Percentiles rank a stretch among this genome's conserved stretches.
Conservation (phyloP, 2,329 filamentous ascomycete species). For the Colletotrichum simmondsii region DNA sequence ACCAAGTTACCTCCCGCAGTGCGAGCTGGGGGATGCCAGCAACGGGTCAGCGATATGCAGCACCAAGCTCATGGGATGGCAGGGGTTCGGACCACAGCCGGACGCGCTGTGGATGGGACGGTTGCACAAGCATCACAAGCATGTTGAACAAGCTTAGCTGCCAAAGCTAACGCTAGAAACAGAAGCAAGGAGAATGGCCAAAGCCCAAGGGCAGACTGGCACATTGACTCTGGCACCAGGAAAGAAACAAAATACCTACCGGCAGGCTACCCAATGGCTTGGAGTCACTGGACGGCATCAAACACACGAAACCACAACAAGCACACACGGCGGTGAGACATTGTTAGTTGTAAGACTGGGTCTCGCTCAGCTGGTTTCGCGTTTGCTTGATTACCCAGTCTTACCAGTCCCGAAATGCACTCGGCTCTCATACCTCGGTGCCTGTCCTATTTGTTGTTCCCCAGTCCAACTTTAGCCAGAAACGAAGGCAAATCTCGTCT, state of each 20-base stretch:
- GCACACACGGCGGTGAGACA: conserved; percentile 19
- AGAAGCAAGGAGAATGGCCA: conserved; percentile 28
- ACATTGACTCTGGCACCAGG: neutral
- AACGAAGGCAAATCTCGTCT: conserved; percentile 20
- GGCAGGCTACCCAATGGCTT: no score
- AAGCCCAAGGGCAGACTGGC: neutral
- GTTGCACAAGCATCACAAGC: conserved; percentile 10
- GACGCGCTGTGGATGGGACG: conserved; percentile 14
- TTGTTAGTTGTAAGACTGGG: neutral
- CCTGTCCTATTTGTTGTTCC: conserved; percentile 12
- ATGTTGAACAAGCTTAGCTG: conserved; percentile 24
- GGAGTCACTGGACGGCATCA: conserved; percentile 3
- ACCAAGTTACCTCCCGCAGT: conserved; percentile 1
- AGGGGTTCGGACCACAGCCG: conserved; percentile 22
- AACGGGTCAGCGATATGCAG: conserved; percentile 20
- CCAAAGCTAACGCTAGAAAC: conserved; percentile 27
- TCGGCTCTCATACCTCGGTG: conserved; percentile 12
- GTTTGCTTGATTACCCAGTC: conserved; percentile 21
- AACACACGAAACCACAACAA: conserved; percentile 13
- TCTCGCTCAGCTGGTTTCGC: conserved; percentile 23
- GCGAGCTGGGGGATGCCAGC: conserved; percentile 24
- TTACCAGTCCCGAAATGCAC: conserved; percentile 27
- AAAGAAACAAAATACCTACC: neutral
- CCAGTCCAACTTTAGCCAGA: neutral
- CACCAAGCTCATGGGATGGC: conserved; percentile 30